A percentile compares a stretch with the other conserved stretches of the same genome.
Conservation (phyloP, 352 stramenopile species). For the Aphanomyces euteiches region DNA sequence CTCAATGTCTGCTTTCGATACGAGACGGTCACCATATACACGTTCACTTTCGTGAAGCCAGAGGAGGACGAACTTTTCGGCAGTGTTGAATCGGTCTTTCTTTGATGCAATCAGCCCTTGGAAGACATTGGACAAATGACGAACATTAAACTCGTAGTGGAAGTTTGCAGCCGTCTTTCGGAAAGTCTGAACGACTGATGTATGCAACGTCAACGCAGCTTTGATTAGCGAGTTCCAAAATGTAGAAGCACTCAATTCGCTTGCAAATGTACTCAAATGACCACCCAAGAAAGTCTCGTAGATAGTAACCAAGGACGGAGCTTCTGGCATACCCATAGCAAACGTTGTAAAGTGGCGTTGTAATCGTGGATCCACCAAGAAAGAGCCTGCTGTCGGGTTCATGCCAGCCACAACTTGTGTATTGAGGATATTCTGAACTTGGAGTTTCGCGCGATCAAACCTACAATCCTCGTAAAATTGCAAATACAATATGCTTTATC, state of each 20-base stretch:
- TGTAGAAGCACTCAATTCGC: conserved; percentile 82
- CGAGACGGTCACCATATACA: conserved; percentile 93
- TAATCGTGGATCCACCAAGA: conserved; percentile 91
- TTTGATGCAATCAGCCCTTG: conserved; percentile 93
- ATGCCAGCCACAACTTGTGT: conserved; percentile 94
- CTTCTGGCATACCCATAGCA: conserved; percentile 92
- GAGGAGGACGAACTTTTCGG: conserved; percentile 93
- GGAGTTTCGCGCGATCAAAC: conserved; percentile 90
- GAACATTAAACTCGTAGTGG: conserved; percentile 98
- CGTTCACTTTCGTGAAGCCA: conserved; percentile 96
- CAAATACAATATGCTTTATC: not conserved
- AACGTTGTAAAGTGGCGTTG: conserved; percentile 96
- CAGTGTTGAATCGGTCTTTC: conserved; percentile 86
- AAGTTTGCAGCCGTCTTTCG: conserved; percentile 96
- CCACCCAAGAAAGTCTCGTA: conserved; percentile 95
- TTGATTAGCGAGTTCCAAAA: conserved; percentile 92
- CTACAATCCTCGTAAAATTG: conserved; percentile 8
- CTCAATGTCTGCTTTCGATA: conserved; percentile 88
- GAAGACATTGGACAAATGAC: conserved; percentile 95
- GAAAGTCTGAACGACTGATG: conserved; percentile 87
- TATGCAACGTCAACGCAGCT: conserved; percentile 89
- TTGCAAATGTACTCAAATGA: conserved; percentile 88
- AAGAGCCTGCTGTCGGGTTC: conserved; percentile 94
- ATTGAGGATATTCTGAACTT: conserved; percentile 92
- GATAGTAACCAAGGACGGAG: conserved; percentile 92